A percentile compares a stretch with the other conserved stretches of the same genome.
These are phyloP conservation scores for Eucalyptus curtisii DNA, from an alignment of 345 rosid species.

Conservation along the genomic window DNA sequence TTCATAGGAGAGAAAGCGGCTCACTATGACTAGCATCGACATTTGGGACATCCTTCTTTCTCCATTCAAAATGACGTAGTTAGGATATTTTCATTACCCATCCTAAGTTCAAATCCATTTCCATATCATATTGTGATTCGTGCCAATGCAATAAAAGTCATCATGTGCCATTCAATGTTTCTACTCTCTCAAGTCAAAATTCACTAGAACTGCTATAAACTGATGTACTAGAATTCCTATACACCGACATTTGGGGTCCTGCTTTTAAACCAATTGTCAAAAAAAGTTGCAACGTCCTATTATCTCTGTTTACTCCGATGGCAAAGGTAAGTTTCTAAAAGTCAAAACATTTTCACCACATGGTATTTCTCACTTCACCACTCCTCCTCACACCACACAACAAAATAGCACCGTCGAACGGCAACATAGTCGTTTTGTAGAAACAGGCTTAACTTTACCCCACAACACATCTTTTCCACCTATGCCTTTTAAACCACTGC, in stretches of 20 bases:
- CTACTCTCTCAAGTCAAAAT: neutral
- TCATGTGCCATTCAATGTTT: neutral
- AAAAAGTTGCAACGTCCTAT: neutral
- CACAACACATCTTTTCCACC: neutral
- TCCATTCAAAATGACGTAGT: neutral
- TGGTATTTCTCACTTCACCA: neutral
- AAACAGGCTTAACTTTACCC: neutral
- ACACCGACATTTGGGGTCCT: neutral
- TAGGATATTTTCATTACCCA: neutral
- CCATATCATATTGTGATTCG: neutral
- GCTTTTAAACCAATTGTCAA: neutral
- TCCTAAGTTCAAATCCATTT: neutral
- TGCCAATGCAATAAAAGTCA: neutral
- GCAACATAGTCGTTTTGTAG: neutral
- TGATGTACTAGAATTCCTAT: fast-evolving
- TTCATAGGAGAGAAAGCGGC: neutral
- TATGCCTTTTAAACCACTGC: neutral
- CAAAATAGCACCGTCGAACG: fast-evolving
- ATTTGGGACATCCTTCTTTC: neutral
- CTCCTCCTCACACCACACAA: neutral
- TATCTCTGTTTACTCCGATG: fast-evolving
- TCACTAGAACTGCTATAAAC: neutral
- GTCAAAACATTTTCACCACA: neutral
- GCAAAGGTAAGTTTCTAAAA: neutral
- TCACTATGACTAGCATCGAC: neutral